Evolutionary conservation across 345 rosid genomes (phyloP).

Genomic region (Ceriops decandra): DNA sequence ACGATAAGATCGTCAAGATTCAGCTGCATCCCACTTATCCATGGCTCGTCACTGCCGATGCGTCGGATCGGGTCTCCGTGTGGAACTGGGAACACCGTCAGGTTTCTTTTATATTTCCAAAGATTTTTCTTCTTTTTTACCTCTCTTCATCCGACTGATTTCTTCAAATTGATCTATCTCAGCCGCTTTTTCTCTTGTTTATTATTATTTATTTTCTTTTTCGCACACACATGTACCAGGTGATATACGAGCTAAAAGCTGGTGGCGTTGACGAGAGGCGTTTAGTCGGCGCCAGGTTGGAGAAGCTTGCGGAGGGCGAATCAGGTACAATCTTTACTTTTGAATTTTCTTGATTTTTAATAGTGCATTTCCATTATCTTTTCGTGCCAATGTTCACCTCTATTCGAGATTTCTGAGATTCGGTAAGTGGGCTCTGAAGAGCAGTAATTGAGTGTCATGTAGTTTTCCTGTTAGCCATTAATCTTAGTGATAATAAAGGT

Average conservation of each 20-base stretch:
- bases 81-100: conserved; percentile 99
- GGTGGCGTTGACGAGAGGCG: conserved; percentile 99
- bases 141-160: not conserved
- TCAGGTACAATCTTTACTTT: conserved; percentile 39
- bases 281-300: conserved; percentile 90
- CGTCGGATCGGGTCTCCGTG: conserved; percentile 90
- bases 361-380: not conserved
- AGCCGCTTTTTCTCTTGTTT: no score
- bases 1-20: conserved; percentile 84
- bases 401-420: not conserved
- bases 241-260: conserved; percentile 91
- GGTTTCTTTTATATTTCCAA: conserved; percentile 28
- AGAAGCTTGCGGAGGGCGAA: conserved; percentile 98
- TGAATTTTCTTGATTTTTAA: not conserved
- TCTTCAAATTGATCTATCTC: no score
- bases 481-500: not conserved
- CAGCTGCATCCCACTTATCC: conserved; percentile 98
- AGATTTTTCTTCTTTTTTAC: not conserved
- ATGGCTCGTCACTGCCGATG: conserved; percentile 97
- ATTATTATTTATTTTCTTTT: not conserved
- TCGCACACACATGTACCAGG: conserved; percentile 23
- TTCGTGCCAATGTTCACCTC: not conserved
- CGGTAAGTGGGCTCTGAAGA: no score
- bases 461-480: no score
- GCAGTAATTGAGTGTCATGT: no score